phyloP scores from a whole-genome alignment of 768 basidiomycete genomes.

The Pisolithus orientalis region DNA sequence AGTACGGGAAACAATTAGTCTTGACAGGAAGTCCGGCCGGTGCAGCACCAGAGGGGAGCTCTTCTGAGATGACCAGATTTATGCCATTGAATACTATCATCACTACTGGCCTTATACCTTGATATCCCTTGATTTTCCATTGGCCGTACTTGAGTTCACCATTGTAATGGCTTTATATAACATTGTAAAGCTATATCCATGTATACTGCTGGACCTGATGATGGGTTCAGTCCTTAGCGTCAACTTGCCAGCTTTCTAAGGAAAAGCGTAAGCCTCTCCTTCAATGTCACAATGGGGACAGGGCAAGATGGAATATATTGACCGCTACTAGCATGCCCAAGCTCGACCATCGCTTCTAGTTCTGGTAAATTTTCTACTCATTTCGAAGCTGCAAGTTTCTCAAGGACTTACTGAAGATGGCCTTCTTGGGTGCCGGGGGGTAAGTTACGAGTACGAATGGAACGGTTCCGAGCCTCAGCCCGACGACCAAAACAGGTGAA shows the following conservation, averaged over 20 bases:
- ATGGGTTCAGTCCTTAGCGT: slow-evolving; percentile 64
- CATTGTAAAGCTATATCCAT: too few relatives aligned
- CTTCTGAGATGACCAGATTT: slow-evolving; percentile 54
- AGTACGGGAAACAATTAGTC: slow-evolving; percentile 58
- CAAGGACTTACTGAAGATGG: slow-evolving; percentile 81
- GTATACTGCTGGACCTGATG: too few relatives aligned
- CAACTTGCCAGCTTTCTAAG: slow-evolving; percentile 78
- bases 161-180: too few relatives aligned
- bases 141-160: too few relatives aligned
- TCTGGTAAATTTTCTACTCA: slow-evolving; percentile 68
- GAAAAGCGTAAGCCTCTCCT: neutral
- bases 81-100: slow-evolving; percentile 62
- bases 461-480: slow-evolving; percentile 59
- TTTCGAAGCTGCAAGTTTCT: slow-evolving; percentile 65
- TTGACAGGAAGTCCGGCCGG: slow-evolving; percentile 31
- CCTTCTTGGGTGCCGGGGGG: slow-evolving; percentile 82
- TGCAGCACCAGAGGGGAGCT: slow-evolving; percentile 31
- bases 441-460: slow-evolving; percentile 70
- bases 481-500: slow-evolving; percentile 48
- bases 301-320: slow-evolving; percentile 20
- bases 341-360: slow-evolving; percentile 57
- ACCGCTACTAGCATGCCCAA: slow-evolving; percentile 65
- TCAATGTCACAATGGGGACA: neutral
- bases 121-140: too few relatives aligned
- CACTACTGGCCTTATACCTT: too few relatives aligned